phyloP scores from a whole-genome alignment of 805 yeast genomes.

The Suhomyces canberraensis region DNA sequence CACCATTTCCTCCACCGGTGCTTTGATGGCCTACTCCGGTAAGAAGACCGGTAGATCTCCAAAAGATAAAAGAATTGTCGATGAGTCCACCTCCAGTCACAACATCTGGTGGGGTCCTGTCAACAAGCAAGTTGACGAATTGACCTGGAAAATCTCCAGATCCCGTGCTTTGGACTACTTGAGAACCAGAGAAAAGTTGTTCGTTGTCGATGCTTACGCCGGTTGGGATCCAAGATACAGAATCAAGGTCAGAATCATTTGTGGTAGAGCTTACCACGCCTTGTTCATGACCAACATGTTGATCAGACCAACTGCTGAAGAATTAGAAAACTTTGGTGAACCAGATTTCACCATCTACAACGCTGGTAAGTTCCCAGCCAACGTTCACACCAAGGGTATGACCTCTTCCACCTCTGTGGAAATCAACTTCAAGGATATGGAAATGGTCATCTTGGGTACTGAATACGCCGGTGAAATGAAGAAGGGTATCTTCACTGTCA shows the following conservation, averaged over 20 bases:
- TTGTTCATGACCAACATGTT: slow-evolving; percentile 97
- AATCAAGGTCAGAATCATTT: slow-evolving; percentile 89
- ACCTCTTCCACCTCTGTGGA: slow-evolving; percentile 93
- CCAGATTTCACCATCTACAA: slow-evolving; percentile 98
- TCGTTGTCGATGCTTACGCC: slow-evolving; percentile 93
- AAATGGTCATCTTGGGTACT: slow-evolving; percentile 97
- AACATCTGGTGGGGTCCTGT: slow-evolving; percentile 99
- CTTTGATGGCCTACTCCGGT: slow-evolving; percentile 94
- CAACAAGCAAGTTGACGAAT: slow-evolving; percentile 88
- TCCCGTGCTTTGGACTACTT: slow-evolving; percentile 96
- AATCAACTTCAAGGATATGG: slow-evolving; percentile 95
- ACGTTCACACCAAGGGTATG: slow-evolving; percentile 95
- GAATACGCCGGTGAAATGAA: slow-evolving; percentile 99
- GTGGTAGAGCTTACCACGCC: slow-evolving; percentile 99
- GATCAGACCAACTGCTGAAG: slow-evolving; percentile 91
- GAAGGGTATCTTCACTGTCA: slow-evolving; percentile 97
- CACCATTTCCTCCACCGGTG: slow-evolving; percentile 89
- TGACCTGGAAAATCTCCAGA: slow-evolving; percentile 92
- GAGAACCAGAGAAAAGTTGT: slow-evolving; percentile 91
- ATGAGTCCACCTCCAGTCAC: slow-evolving; percentile 79
- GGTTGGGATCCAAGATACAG: slow-evolving; percentile 99
- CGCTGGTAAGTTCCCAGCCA: slow-evolving; percentile 99
- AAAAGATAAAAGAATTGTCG: slow-evolving; percentile 96
- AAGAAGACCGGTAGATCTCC: slow-evolving; percentile 97
- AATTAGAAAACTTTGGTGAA: slow-evolving; percentile 84